Conservation (phyloP, 1,284 basidiomycete species). For the Malassezia arunalokei region DNA sequence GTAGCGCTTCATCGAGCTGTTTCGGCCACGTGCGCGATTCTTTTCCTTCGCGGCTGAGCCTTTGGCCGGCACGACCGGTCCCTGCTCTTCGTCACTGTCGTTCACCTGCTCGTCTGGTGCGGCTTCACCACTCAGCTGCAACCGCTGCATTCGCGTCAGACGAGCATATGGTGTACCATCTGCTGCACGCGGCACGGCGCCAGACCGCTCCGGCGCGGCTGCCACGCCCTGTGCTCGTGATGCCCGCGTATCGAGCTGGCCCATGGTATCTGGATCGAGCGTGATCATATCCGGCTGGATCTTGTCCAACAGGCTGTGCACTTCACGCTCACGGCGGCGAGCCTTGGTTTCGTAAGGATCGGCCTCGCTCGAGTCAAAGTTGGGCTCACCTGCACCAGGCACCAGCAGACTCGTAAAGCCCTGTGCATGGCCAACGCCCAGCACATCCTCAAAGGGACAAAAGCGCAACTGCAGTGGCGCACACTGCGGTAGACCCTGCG, state of each 20-base stretch:
- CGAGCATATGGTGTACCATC: conserved; percentile 40
- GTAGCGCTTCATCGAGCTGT: conserved; percentile 34
- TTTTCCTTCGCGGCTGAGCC: conserved; percentile 31
- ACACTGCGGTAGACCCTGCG: conserved; percentile 47
- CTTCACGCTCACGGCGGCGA: conserved; percentile 75
- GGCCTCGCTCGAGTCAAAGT: conserved; percentile 83
- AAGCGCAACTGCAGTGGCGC: conserved; percentile 57
- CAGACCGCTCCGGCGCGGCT: conserved; percentile 1
- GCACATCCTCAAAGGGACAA: conserved; percentile 82
- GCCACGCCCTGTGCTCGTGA: conserved; percentile 50
- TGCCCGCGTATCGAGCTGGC: conserved; percentile 59
- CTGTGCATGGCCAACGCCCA: conserved; percentile 59
- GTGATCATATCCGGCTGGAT: conserved; percentile 87
- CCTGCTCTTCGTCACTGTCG: background rate
- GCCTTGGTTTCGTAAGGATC: conserved; percentile 86
- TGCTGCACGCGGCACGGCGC: conserved; percentile 17
- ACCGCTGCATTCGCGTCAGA: conserved; percentile 28
- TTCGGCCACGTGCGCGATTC: conserved; percentile 36
- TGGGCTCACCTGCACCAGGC: conserved; percentile 82
- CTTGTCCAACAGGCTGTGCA: conserved; percentile 83
- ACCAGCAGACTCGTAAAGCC: conserved; percentile 77
- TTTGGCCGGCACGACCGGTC: conserved; percentile 14
- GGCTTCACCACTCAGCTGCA: conserved; percentile 24
- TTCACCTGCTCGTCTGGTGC: background rate
- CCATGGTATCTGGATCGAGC: conserved; percentile 64